Evolutionary conservation across 257 asterid genomes (phyloP).

Genomic region (Capsicum chinense): DNA sequence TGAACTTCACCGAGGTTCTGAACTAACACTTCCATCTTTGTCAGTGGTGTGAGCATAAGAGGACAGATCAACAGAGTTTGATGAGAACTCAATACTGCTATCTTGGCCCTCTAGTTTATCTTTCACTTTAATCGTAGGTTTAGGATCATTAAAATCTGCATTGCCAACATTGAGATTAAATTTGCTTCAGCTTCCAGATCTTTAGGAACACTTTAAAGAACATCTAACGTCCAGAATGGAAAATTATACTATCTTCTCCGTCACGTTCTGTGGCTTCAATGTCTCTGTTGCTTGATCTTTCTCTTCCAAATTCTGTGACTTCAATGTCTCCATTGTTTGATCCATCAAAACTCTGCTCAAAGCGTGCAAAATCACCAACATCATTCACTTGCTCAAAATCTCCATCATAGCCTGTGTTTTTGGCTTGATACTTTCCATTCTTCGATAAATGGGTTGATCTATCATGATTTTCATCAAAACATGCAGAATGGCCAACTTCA

Average conservation of each 20-base stretch:
- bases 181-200: conserved; percentile 34
- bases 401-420: conserved; percentile 43
- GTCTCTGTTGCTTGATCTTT: conserved; percentile 35
- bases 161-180: conserved; percentile 32
- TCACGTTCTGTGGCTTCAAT: conserved; percentile 28
- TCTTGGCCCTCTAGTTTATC: conserved; percentile 32
- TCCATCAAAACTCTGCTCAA: conserved; percentile 38
- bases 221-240: conserved; percentile 30
- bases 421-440: conserved; percentile 35
- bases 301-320: conserved; percentile 25
- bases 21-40: conserved; percentile 33
- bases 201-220: conserved; percentile 32
- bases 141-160: conserved; percentile 23
- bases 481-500: background rate
- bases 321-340: conserved; percentile 37
- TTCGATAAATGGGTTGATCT: background rate
- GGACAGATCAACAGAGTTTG: conserved; percentile 24
- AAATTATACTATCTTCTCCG: conserved; percentile 27
- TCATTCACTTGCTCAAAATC: conserved; percentile 36
- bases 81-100: conserved; percentile 37
- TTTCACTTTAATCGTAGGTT: conserved; percentile 33
- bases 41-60: conserved; percentile 35
- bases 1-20: conserved; percentile 27
- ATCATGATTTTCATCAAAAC: conserved; percentile 2
- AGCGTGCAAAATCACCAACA: conserved; percentile 35